phyloP scores from a whole-genome alignment of 1,284 basidiomycete species.

The Cryptococcus sp. region DNA sequence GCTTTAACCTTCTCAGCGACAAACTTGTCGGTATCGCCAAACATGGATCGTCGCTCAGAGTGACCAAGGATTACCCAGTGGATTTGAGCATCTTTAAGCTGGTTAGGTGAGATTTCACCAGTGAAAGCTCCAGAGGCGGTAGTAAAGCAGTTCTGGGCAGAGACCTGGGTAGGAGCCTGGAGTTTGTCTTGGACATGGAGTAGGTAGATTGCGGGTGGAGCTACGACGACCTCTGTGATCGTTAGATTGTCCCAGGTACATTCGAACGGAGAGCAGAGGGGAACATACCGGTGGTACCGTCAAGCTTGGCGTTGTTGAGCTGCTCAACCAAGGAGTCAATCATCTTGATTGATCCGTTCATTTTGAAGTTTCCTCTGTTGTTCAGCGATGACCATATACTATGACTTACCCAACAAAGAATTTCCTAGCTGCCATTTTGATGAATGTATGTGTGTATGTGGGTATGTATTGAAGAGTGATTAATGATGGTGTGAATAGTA shows the following conservation, averaged over 20 bases:
- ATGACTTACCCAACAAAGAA: slow-evolving; percentile 45
- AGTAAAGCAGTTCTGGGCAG: slow-evolving; percentile 90
- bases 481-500: neutral
- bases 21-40: slow-evolving; percentile 78
- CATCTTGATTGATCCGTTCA: slow-evolving; percentile 69
- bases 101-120: slow-evolving; percentile 82
- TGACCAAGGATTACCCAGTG: slow-evolving; percentile 97
- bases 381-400: neutral
- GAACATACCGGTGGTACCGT: slow-evolving; percentile 63
- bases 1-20: slow-evolving; percentile 81
- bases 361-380: slow-evolving; percentile 93
- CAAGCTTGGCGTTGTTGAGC: slow-evolving; percentile 72
- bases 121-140: slow-evolving; percentile 89
- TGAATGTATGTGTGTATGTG: slow-evolving; percentile 2
- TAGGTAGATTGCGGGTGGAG: slow-evolving; percentile 85
- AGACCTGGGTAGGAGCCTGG: slow-evolving; percentile 64
- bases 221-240: slow-evolving; percentile 76
- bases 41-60: slow-evolving; percentile 91
- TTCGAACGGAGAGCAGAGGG: neutral
- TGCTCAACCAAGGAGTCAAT: slow-evolving; percentile 62
- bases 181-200: slow-evolving; percentile 61
- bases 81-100: slow-evolving; percentile 79
- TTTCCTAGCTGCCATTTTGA: slow-evolving; percentile 35
- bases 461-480: neutral
- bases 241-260: neutral